Percentiles rank a stretch among this genome's conserved stretches.
These are phyloP conservation scores for Agarophyton chilense DNA, from an alignment of 23 red algal genomes.

Conservation along the genomic window DNA sequence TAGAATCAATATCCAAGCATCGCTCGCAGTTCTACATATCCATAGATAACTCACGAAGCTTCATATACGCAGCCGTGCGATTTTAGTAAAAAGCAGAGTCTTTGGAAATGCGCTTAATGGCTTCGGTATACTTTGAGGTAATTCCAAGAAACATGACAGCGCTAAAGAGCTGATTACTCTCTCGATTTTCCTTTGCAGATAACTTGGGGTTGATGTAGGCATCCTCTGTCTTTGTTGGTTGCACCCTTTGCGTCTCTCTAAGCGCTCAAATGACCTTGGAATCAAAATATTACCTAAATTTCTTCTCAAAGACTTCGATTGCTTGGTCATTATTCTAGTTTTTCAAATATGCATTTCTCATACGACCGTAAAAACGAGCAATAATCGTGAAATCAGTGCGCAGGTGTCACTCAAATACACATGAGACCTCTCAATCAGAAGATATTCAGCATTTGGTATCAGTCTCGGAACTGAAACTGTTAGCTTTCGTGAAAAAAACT, in stretches of 20 bases:
- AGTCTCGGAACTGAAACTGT: too few species aligned
- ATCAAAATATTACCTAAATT: constrained; percentile 87
- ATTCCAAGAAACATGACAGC: constrained; percentile 86
- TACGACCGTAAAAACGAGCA: constrained; percentile 87
- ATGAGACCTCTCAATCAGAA: too few species aligned
- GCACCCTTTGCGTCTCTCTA: constrained; percentile 53
- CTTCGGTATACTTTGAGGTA: constrained; percentile 95
- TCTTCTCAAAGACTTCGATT: constrained; percentile 89
- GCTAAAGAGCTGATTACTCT: constrained; percentile 85
- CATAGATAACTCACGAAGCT: constrained; percentile 91
- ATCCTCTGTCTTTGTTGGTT: constrained; percentile 76
- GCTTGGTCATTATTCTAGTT: constrained; percentile 76
- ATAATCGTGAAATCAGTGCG: constrained; percentile 96
- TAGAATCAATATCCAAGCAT: constrained; percentile 85
- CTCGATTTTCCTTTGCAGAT: constrained; percentile 66
- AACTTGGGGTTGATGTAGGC: constrained; percentile 92
- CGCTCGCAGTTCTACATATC: constrained; percentile 93
- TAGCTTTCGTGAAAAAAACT: too few species aligned
- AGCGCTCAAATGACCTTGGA: constrained; percentile 73
- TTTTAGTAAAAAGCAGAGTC: constrained; percentile 92
- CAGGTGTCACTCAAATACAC: constrained; percentile 71
- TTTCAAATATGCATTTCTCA: constrained; percentile 86
- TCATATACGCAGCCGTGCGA: constrained; percentile 96
- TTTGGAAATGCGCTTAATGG: constrained; percentile 91
- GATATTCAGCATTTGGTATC: too few species aligned